These are phyloP conservation scores for Cercospora brassicicola DNA, from an alignment of 2,329 filamentous ascomycete genomes.

Conservation along the genomic window DNA sequence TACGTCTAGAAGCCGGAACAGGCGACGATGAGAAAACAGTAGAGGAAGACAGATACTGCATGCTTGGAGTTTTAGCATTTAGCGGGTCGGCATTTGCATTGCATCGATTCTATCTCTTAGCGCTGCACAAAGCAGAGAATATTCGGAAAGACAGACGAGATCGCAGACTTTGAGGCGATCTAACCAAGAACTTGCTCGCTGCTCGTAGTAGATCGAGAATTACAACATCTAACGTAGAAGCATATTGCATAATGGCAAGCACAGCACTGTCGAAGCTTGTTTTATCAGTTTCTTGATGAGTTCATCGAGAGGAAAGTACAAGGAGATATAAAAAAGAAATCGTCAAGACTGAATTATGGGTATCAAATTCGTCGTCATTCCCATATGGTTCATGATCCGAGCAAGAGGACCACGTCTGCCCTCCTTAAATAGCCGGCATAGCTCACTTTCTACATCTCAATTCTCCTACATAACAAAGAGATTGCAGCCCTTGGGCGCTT, in stretches of 20 bases:
- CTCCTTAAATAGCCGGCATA: not conserved
- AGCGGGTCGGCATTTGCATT: not conserved
- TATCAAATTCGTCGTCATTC: not conserved
- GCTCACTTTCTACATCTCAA: not conserved
- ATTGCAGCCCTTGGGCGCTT: not conserved
- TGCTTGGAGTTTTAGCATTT: not conserved
- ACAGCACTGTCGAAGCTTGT: too few species aligned
- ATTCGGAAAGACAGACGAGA: not conserved
- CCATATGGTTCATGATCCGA: not conserved
- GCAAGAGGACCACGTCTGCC: not conserved
- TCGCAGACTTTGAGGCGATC: not conserved
- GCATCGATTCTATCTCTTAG: not conserved
- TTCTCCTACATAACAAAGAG: not conserved
- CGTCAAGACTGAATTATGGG: not conserved
- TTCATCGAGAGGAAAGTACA: not conserved
- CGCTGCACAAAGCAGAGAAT: not conserved
- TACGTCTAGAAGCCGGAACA: constrained; percentile 10
- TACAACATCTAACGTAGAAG: not conserved
- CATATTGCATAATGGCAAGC: too few species aligned
- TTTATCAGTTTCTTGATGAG: too few species aligned
- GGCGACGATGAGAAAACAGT: not conserved
- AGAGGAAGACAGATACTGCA: not conserved
- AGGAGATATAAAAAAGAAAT: not conserved
- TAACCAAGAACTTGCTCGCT: not conserved
- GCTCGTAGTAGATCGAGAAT: not conserved